Evolutionary conservation across 2,329 filamentous ascomycete genomes (phyloP).

Genomic region (Aspergillus tubingensis): DNA sequence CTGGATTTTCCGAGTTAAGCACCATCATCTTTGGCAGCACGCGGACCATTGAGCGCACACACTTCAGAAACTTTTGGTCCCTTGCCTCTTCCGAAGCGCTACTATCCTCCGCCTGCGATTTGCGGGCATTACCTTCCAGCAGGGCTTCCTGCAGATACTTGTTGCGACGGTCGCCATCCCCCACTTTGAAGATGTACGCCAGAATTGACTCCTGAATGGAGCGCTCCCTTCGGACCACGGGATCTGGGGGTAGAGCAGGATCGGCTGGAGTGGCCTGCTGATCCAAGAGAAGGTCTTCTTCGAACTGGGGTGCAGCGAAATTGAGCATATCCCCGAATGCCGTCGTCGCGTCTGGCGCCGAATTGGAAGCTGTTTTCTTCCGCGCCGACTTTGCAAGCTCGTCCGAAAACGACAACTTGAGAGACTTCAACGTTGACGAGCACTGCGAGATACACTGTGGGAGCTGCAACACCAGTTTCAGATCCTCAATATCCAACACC

Average conservation of each 20-base stretch:
- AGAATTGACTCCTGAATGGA: not conserved
- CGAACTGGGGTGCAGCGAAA: no score
- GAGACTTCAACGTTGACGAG: not conserved
- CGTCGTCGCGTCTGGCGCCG: no score
- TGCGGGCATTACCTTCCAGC: not conserved
- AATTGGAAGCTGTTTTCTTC: not conserved
- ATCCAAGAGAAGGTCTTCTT: no score
- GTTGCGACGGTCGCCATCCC: not conserved
- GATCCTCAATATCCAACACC: not conserved
- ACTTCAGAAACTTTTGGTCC: not conserved
- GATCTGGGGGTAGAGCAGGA: not conserved
- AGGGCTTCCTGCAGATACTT: not conserved
- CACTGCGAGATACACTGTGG: not conserved
- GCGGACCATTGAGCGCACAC: not conserved
- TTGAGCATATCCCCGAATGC: no score
- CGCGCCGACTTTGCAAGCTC: not conserved
- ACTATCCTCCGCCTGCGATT: not conserved
- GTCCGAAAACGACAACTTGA: slow-evolving; percentile 1
- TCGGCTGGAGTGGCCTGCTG: not conserved
- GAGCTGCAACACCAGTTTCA: not conserved
- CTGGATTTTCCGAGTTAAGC: not conserved
- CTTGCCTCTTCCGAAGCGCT: not conserved
- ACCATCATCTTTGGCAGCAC: slow-evolving; percentile 1
- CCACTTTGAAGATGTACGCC: not conserved
- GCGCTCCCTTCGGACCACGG: not conserved